These are phyloP conservation scores for Apophysomyces variabilis DNA, from an alignment of 371 early-diverging fungal genomes.

Conservation along the genomic window DNA sequence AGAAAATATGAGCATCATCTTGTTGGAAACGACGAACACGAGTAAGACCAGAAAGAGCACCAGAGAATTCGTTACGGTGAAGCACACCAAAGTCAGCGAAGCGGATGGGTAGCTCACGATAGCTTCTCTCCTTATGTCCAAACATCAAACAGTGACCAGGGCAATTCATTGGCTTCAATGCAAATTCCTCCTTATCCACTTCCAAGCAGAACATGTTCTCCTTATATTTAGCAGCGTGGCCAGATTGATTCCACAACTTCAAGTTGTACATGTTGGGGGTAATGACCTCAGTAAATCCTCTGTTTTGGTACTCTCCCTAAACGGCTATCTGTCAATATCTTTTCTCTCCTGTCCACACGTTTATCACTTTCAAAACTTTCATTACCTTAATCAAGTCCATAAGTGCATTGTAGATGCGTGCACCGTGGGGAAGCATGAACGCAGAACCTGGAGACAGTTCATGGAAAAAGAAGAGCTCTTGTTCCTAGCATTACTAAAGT, in stretches of 20 bases:
- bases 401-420: conserved; percentile 95
- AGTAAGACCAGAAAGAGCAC: conserved; percentile 97
- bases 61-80: conserved; percentile 98
- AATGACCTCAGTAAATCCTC: conserved; percentile 92
- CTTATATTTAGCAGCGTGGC: conserved; percentile 99
- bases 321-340: background rate
- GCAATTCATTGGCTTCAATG: conserved; percentile 99
- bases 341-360: background rate
- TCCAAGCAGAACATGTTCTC: conserved; percentile 99
- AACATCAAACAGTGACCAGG: conserved; percentile 99
- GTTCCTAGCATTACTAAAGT: conserved; percentile 52
- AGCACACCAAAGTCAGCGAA: conserved; percentile 99
- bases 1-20: conserved; percentile 99
- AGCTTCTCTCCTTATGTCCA: conserved; percentile 89
- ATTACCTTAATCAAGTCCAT: conserved; percentile 79
- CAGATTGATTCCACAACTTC: conserved; percentile 98
- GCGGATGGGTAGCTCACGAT: conserved; percentile 97
- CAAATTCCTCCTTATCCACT: conserved; percentile 88
- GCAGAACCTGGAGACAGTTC: conserved; percentile 96
- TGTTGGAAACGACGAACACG: conserved; percentile 99
- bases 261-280: conserved; percentile 98
- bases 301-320: conserved; percentile 71
- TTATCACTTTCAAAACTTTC: background rate
- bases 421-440: conserved; percentile 98
- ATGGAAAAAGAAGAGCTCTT: conserved; percentile 98